Evolutionary conservation across 495 filamentous ascomycete species (phyloP).

Genomic region (Hypoxylon perforatum): DNA sequence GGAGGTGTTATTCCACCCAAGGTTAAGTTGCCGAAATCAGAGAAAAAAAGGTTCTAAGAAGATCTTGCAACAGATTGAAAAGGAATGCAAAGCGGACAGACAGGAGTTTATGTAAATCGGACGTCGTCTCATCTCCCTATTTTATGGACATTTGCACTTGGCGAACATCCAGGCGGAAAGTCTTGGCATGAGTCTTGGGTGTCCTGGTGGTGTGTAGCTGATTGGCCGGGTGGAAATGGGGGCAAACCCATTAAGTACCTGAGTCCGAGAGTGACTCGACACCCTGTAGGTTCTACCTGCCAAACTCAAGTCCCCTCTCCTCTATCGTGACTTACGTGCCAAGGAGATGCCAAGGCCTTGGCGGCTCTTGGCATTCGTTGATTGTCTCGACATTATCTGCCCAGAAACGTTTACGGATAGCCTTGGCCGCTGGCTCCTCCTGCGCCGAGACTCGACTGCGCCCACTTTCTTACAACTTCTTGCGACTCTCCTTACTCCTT

Average conservation of each 20-base stretch:
- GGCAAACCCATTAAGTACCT: constrained; percentile 40
- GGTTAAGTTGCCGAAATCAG: too few relatives aligned
- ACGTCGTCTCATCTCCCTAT: constrained; percentile 58
- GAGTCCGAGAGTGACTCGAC: constrained; percentile 34
- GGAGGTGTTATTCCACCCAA: too few relatives aligned
- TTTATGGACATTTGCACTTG: constrained; percentile 55
- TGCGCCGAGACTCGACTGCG: constrained; percentile 48
- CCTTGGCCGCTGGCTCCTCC: constrained; percentile 44
- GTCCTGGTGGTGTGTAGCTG: constrained; percentile 27
- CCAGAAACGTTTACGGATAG: constrained; percentile 34
- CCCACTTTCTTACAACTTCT: constrained; percentile 41
- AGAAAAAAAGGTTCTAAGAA: constrained; percentile 32
- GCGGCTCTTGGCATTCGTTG: constrained; percentile 54
- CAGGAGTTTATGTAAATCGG: constrained; percentile 55
- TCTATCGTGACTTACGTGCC: constrained; percentile 43
- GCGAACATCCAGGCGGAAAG: constrained; percentile 59
- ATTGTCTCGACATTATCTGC: constrained; percentile 47
- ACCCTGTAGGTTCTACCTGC: constrained; percentile 1
- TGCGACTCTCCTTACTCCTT: constrained; percentile 13
- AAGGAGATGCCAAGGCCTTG: constrained; percentile 47
- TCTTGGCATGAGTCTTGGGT: constrained; percentile 54
- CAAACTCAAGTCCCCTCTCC: constrained; percentile 39
- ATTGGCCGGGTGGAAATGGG: constrained; percentile 41
- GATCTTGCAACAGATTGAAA: constrained; percentile 13
- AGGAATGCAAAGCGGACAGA: constrained; percentile 38